phyloP scores from a whole-genome alignment of 2,329 filamentous ascomycete genomes.

The Phyllosticta capitalensis region DNA sequence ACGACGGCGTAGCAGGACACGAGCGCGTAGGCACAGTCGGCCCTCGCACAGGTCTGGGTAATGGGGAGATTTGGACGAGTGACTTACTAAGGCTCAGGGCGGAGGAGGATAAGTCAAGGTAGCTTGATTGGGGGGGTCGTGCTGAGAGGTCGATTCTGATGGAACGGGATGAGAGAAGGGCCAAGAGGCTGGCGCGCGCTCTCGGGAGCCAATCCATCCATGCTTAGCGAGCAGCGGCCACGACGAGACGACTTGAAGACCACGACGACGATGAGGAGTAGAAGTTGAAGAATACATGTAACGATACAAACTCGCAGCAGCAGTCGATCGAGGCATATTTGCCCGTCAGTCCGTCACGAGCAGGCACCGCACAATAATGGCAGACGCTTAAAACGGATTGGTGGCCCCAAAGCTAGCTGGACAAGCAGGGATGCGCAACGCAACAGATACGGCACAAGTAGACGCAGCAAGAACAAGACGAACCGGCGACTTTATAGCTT shows the following conservation, averaged over 20 bases:
- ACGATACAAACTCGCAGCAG: too few relatives aligned
- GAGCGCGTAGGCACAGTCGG: background rate
- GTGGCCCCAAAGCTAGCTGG: constrained; percentile 6
- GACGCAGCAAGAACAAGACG: background rate
- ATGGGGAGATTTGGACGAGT: constrained; percentile 1
- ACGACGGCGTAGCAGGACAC: background rate
- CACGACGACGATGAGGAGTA: background rate
- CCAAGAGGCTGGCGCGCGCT: background rate
- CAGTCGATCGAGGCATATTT: constrained; percentile 6
- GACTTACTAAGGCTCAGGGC: constrained; percentile 12
- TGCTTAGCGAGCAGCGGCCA: constrained; percentile 4
- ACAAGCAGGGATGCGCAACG: constrained; percentile 8
- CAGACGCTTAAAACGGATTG: constrained; percentile 8
- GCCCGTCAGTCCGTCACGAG: constrained; percentile 1
- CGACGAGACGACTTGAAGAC: background rate
- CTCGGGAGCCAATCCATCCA: background rate
- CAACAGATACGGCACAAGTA: background rate
- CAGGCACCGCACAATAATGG: constrained; percentile 4
- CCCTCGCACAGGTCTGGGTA: background rate
- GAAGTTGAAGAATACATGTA: too few relatives aligned
- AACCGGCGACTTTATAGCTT: background rate
- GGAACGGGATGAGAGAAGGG: constrained; percentile 5
- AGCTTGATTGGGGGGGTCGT: constrained; percentile 8
- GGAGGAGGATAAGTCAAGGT: constrained; percentile 5
- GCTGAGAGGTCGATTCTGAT: constrained; percentile 6